Percentiles rank a stretch among this genome's conserved stretches.
Evolutionary conservation across 2,329 filamentous ascomycete genomes (phyloP).

Genomic region (Neurospora crassa): DNA sequence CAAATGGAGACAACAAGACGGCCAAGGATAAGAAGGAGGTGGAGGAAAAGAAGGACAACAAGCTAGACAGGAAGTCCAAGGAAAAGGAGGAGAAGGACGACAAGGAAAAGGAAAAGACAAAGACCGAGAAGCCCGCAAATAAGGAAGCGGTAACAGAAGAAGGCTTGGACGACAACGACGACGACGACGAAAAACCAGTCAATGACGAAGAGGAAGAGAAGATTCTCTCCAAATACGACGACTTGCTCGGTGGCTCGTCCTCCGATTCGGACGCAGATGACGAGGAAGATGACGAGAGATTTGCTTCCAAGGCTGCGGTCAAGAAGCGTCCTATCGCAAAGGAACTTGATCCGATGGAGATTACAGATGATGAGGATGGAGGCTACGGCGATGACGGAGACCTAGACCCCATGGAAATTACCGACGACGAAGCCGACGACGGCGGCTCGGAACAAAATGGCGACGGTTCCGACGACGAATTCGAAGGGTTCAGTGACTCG

Average conservation of each 20-base stretch:
- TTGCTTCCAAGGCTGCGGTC: slow-evolving; percentile 19
- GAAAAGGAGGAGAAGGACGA: slow-evolving; percentile 8
- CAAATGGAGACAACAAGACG: slow-evolving; percentile 24
- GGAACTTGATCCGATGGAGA: slow-evolving; percentile 25
- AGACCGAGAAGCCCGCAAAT: slow-evolving; percentile 4
- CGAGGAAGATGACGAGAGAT: slow-evolving; percentile 4
- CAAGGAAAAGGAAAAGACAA: slow-evolving; percentile 5
- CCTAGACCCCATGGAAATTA: slow-evolving; percentile 18
- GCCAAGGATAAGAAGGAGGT: slow-evolving; percentile 22
- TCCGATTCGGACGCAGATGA: slow-evolving; percentile 18
- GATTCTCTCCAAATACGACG: slow-evolving; percentile 14
- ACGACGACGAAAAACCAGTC: slow-evolving; percentile 8
- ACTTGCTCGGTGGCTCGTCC: slow-evolving; percentile 17
- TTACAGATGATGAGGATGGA: slow-evolving; percentile 15
- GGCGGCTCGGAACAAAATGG: slow-evolving; percentile 25
- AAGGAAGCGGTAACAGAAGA: neutral
- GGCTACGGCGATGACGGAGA: slow-evolving; percentile 11
- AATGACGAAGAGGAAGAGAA: slow-evolving; percentile 9
- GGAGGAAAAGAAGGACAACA: slow-evolving; percentile 20
- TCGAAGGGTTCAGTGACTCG: neutral
- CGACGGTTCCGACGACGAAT: slow-evolving; percentile 19
- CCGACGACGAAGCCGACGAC: slow-evolving; percentile 18
- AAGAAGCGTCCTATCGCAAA: slow-evolving; percentile 8
- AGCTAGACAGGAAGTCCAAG: slow-evolving; percentile 11
- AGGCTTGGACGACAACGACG: slow-evolving; percentile 6